These are phyloP conservation scores for Boletus rufocinnamomeus DNA, from an alignment of 768 basidiomycete genomes.

Conservation along the genomic window DNA sequence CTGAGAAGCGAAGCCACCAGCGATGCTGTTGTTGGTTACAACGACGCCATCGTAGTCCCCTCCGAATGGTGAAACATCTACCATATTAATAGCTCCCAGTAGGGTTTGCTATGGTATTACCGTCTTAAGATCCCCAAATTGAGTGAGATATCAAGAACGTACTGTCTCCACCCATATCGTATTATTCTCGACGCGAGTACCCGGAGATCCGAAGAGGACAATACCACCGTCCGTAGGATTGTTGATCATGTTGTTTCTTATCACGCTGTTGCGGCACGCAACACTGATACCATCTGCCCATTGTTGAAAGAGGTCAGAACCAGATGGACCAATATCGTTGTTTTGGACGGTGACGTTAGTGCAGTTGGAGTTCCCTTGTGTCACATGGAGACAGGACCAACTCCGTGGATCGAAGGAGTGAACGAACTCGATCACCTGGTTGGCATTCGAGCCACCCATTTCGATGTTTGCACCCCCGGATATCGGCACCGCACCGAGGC, in stretches of 20 bases:
- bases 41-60: constrained; percentile 67
- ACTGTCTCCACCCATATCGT: constrained; percentile 73
- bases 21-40: constrained; percentile 65
- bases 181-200: constrained; percentile 72
- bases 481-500: constrained; percentile 52
- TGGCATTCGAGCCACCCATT: constrained; percentile 73
- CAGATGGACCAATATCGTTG: constrained; percentile 84
- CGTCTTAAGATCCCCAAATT: background rate
- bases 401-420: constrained; percentile 73
- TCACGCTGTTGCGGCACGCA: constrained; percentile 59
- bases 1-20: constrained; percentile 67
- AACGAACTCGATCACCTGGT: constrained; percentile 78
- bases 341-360: constrained; percentile 66
- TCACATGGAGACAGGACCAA: constrained; percentile 83
- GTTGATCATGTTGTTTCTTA: constrained; percentile 69
- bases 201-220: constrained; percentile 75
- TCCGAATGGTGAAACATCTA: constrained; percentile 66
- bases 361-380: constrained; percentile 68
- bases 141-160: constrained; percentile 25
- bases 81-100: constrained; percentile 78
- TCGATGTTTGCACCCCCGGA: constrained; percentile 79
- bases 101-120: constrained; percentile 53
- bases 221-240: constrained; percentile 81
- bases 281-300: constrained; percentile 87
- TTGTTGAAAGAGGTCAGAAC: constrained; percentile 60